Conservation (phyloP, 1,284 basidiomycete species). For the Wolfiporia cocos region DNA sequence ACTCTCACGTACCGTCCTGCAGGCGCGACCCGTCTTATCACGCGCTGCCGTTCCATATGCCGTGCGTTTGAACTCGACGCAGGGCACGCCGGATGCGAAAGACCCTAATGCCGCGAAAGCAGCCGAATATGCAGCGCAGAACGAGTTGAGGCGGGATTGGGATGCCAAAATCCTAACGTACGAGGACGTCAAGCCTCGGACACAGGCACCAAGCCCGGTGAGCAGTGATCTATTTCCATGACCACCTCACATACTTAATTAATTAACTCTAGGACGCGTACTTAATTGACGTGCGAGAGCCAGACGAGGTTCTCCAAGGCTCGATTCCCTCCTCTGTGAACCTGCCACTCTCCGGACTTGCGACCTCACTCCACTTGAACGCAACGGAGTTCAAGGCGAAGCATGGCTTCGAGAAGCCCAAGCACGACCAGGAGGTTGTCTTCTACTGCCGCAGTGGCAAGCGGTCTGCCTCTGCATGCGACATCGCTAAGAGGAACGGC, state of each 20-base stretch:
- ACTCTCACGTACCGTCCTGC: too few relatives aligned
- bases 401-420: constrained; percentile 85
- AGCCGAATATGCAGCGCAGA: too few relatives aligned
- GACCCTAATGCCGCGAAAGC: too few relatives aligned
- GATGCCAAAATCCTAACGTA: constrained; percentile 68
- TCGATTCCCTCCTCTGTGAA: constrained; percentile 96
- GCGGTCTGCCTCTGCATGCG: constrained; percentile 78
- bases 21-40: too few relatives aligned
- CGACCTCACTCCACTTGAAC: constrained; percentile 61
- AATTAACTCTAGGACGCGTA: constrained; percentile 61
- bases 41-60: too few relatives aligned
- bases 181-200: constrained; percentile 80
- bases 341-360: constrained; percentile 80
- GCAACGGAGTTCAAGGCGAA: constrained; percentile 58
- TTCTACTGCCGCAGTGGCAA: constrained; percentile 96
- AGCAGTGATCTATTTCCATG: constrained; percentile 23
- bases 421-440: constrained; percentile 70
- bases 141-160: constrained; percentile 64
- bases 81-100: too few relatives aligned
- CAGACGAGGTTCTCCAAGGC: constrained; percentile 89
- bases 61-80: too few relatives aligned
- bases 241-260: constrained; percentile 2
- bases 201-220: constrained; percentile 76
- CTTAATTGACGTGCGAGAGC: constrained; percentile 91
- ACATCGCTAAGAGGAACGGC: constrained; percentile 81